Evolutionary conservation across 2,329 filamentous ascomycete genomes (phyloP), one percentile per base, ranked within the genome.

Genomic region (Ustilaginoidea virens): DNA sequence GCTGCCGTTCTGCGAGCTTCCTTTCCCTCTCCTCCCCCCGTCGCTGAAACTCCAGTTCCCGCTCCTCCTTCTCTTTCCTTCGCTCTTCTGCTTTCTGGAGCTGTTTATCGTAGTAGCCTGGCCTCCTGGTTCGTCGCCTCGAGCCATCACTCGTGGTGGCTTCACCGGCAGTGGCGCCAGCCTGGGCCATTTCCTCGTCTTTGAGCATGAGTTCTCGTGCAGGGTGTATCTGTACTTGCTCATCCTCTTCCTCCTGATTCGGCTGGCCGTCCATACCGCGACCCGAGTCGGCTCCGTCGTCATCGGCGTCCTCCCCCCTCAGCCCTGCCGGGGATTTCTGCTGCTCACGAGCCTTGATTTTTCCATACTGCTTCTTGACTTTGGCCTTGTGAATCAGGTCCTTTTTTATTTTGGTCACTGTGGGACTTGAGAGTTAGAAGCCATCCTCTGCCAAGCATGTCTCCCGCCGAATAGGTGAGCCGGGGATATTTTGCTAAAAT

Each of bases 321-420:
- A 34, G 27, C 13, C 34, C 23, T 15, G 36, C 36, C 19, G 22
- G n/a, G 22, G n/a, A 10, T 24, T 44, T 34, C 17, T 50, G 38
- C 33, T 56, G 50, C 29, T 61, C 51, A 17, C 46, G 45, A 5
- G 51, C 74, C 53, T 86, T 87, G 38, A 93, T 61, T 54, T 93
- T 94, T 37, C 79, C 80, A 49, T 93, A 94, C 23, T 80, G 71
- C 54, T 93, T 92, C 56, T 87, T 90, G 37, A 93, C 66, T 55
- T 94, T 93, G 35, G 86, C 85, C 52, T 90, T 92, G 52, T 85
- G 73, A 44, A 96, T 94, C 32, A 93, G 61, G 39, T 80, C 72
- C 39, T 78, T 69, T 55, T 96, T 96, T 47, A 93, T 90, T 54
- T 87, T 87, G 52, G 81, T 74, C 33, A 80, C 81, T 87, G 26